Base-by-base conservation (phyloP, 257 asterid genomes). In the Nicotiana tomentosiformis region DNA sequence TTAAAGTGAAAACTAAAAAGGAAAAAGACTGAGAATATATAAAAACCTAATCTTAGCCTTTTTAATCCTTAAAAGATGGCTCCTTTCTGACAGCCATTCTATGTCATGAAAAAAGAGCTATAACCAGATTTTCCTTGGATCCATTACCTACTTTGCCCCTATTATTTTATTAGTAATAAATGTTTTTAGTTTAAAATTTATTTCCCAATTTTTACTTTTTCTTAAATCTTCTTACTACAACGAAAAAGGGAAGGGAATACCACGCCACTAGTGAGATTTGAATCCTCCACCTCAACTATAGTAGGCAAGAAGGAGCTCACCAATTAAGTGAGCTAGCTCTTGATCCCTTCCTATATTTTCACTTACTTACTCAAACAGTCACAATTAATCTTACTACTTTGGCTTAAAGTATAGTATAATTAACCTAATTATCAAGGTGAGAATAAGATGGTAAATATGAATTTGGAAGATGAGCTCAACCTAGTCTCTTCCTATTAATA, bases 81-180 rank as follows among this genome's bases (percentile, higher is more conserved):
- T 66, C 56, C 68, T 69, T 82, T 77, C 87, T 83, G 86, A 81
- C 88, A 86, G 69, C 55, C 85, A 85, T 88, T 66, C 35, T 82
- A 61, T 82, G 84, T 72, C 61, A 79, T 1, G 78, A 43, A 43
- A 46, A 43, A 72, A 72, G 37, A 46, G 60, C 78, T 23, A 23
- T 49, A 74, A 57, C 39, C 23, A 74, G 61, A 74, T 74, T 49
- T 33, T 74, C 62, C 49, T 49, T 49, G 43, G 80, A 65, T 65
- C 37, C 43, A 65, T 65, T 33, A 9, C 70, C 69, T 11, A 20
- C 14, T 1, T 7, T 60, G 20, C 66, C 30, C 30, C 26, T 58
- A 58, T 58, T 18, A 26, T 9, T n/a, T 23, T 67, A 67, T 33
- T 67, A 51, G 17, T 9, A 4, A 17, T 10, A 9, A 37, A 1